Percentiles rank a stretch among this genome's conserved stretches.
Evolutionary conservation across 2,329 filamentous ascomycete species (phyloP).

Genomic region (Didymella pinodella): DNA sequence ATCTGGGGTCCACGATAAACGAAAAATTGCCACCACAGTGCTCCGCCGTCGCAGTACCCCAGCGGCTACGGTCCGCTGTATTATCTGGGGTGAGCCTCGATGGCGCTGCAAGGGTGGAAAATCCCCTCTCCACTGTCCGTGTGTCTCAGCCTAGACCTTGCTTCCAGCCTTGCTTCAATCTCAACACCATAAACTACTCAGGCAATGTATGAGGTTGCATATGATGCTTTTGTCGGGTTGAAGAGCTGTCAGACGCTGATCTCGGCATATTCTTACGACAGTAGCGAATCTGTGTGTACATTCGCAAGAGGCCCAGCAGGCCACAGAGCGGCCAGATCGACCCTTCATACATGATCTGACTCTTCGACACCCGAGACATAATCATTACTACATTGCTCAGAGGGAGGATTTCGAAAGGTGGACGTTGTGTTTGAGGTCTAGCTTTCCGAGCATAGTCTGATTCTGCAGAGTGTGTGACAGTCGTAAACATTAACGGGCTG

Average conservation of each 20-base stretch:
- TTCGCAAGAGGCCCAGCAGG: neutral
- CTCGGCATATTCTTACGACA: neutral
- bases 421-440: neutral
- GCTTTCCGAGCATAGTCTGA: neutral
- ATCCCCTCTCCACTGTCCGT: constrained; percentile 17
- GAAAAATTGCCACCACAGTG: constrained; percentile 11
- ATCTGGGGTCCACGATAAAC: neutral
- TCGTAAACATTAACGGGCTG: neutral
- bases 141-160: constrained; percentile 5
- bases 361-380: neutral
- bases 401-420: neutral
- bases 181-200: neutral
- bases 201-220: too few species aligned
- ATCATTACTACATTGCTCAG: neutral
- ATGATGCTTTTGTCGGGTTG: neutral
- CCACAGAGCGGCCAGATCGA: neutral
- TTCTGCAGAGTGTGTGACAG: neutral
- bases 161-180: neutral
- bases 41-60: constrained; percentile 5
- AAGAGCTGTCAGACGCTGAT: neutral
- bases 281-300: neutral
- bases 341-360: neutral
- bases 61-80: constrained; percentile 10
- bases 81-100: constrained; percentile 5
- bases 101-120: constrained; percentile 9